Percentiles rank a stretch among this genome's conserved stretches.
Conservation (phyloP, 2,329 filamentous ascomycete genomes). For the Fusarium haematococcum region DNA sequence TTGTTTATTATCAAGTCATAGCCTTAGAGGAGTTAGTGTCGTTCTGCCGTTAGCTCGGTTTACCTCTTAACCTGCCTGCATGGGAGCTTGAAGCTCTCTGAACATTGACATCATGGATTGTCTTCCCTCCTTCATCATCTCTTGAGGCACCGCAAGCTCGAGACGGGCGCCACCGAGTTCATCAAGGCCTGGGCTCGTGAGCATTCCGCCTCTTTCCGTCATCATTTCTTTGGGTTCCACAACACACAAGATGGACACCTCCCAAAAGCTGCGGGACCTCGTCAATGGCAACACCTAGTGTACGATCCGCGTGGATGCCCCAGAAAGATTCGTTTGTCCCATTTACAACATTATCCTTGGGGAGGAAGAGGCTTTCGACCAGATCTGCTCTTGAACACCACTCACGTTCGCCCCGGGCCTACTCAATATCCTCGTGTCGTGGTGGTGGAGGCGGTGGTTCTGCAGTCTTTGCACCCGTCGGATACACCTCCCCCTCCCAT, state of each 20-base stretch:
- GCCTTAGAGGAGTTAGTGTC: not conserved
- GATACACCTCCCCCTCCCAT: too few species aligned
- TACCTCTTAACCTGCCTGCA: too few species aligned
- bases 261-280: not conserved
- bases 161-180: not conserved
- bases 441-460: too few species aligned
- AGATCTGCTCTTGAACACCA: not conserved
- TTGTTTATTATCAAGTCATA: not conserved
- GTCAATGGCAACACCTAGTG: not conserved
- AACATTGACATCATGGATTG: too few species aligned
- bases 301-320: not conserved
- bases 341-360: too few species aligned
- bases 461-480: too few species aligned
- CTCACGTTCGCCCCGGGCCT: not conserved
- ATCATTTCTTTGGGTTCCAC: too few species aligned
- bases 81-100: too few species aligned
- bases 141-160: not conserved
- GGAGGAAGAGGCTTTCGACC: not conserved
- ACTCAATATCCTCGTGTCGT: not conserved
- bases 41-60: too few species aligned
- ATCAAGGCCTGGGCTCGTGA: not conserved
- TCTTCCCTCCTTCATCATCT: not conserved
- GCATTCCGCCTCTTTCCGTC: too few species aligned
- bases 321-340: not conserved
- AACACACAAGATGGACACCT: too few species aligned